Conservation (phyloP, 768 basidiomycete species). For the Heimioporus sp. region DNA sequence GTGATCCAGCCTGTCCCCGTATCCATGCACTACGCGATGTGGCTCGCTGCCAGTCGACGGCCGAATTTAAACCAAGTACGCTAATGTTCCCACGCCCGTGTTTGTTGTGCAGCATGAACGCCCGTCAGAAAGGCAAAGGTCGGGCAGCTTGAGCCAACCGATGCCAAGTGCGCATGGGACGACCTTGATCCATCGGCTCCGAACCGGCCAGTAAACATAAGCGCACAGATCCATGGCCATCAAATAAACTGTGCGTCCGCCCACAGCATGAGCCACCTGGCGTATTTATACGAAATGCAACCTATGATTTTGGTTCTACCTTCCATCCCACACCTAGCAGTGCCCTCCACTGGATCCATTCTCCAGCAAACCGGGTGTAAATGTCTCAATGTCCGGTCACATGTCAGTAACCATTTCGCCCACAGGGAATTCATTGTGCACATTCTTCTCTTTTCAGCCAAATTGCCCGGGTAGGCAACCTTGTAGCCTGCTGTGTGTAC, state of each 20-base stretch:
- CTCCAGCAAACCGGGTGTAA: neutral
- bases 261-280: neutral
- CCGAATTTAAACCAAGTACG: too few relatives aligned
- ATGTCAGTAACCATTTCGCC: neutral
- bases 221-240: neutral
- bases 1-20: too few relatives aligned
- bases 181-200: too few relatives aligned
- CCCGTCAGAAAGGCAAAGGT: too few relatives aligned
- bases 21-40: too few relatives aligned
- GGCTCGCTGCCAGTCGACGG: too few relatives aligned
- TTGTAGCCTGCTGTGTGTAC: slow-evolving; percentile 7
- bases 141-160: too few relatives aligned
- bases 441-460: neutral
- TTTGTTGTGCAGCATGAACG: too few relatives aligned
- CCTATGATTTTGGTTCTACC: neutral
- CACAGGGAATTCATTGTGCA: too few relatives aligned
- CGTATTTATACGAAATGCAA: neutral
- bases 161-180: too few relatives aligned
- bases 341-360: neutral
- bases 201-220: too few relatives aligned
- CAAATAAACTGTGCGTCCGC: neutral
- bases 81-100: too few relatives aligned
- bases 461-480: neutral
- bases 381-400: slow-evolving; percentile 4
- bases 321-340: neutral